These are phyloP conservation scores for Sclerotinia sclerotiorum DNA, from an alignment of 2,329 filamentous ascomycete genomes.

Conservation along the genomic window DNA sequence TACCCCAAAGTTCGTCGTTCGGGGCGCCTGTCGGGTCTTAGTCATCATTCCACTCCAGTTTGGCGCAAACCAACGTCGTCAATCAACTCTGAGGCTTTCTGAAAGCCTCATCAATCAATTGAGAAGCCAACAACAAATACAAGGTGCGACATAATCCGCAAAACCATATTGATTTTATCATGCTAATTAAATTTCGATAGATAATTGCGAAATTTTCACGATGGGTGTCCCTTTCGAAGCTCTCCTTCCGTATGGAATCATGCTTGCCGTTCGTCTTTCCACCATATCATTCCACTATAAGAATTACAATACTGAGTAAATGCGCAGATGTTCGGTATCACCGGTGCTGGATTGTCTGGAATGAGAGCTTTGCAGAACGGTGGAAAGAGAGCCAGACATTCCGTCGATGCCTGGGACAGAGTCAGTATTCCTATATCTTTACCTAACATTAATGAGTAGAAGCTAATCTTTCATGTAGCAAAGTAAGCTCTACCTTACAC, in stretches of 20 bases:
- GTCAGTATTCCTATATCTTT: constrained; percentile 34
- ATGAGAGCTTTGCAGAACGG: constrained; percentile 44
- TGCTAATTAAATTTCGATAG: constrained; percentile 28
- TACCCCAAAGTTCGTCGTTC: constrained; percentile 31
- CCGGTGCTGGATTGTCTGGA: constrained; percentile 43
- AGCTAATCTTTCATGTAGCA: constrained; percentile 39
- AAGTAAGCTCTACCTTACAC: constrained; percentile 35
- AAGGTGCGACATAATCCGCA: constrained; percentile 26
- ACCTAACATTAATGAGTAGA: constrained; percentile 17
- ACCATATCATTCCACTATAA: constrained; percentile 6
- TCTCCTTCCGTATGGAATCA: constrained; percentile 45
- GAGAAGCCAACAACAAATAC: constrained; percentile 29
- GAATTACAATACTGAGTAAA: constrained; percentile 28
- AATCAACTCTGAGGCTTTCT: constrained; percentile 19
- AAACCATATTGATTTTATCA: neutral
- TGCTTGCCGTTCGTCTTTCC: constrained; percentile 41
- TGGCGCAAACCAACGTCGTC: constrained; percentile 32
- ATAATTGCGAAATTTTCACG: constrained; percentile 31
- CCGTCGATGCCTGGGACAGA: constrained; percentile 45
- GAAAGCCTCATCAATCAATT: constrained; percentile 28
- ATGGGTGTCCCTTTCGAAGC: constrained; percentile 47
- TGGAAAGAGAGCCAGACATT: constrained; percentile 44
- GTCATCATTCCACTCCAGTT: constrained; percentile 24
- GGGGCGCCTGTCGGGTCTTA: constrained; percentile 23
- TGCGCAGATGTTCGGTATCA: constrained; percentile 45